Base-by-base conservation (phyloP, 805 yeast species). In the Torulaspora franciscae region DNA sequence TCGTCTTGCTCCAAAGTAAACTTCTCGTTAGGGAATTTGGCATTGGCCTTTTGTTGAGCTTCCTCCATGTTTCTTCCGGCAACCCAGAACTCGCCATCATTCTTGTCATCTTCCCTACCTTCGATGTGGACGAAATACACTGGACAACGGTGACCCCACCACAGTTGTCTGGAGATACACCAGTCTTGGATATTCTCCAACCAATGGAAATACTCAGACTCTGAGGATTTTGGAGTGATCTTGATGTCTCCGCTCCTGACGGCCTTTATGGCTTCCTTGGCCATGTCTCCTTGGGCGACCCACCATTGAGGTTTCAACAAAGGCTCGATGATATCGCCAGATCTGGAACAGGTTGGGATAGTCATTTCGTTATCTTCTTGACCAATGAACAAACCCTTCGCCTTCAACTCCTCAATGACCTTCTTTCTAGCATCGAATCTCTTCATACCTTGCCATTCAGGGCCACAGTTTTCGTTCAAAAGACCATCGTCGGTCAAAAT, bases 131-230 rank as follows among this genome's bases (percentile, higher is more conserved):
- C 87, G 56, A 87, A 86, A 72, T 93, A 93, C 34, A 86, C 95
- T 23, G 99, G 99, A 70, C 96, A 86, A 72, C 98, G 81, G 73
- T 93, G 99, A 55, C 99, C 99, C 95, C 95, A 85, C 95, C 95
- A 86, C 43, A 80, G 65, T 68, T 80, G 85, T 71, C 99, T 85
- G 15, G 98, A 93, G 52, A 93, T 88, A 81, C 99, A 93, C 99
- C 99, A 93, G 71, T 93, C 99, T 73, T 93, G 97, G 55, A 90
- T 85, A 69, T 88, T 86, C 64, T 83, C 93, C 68, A 91, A 73
- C 99, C 99, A 93, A 66, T 81, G 86, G 81, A 83, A 85, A 69
- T 83, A 93, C 71, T 93, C 99, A 51, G 84, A 79, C 72, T 89
- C 95, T 10, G 96, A 89, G 15, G 90, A 73, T 69, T 85, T 83